Evolutionary conservation across 2,329 filamentous ascomycete species (phyloP).

Genomic region (Bimuria novae-zelandiae): DNA sequence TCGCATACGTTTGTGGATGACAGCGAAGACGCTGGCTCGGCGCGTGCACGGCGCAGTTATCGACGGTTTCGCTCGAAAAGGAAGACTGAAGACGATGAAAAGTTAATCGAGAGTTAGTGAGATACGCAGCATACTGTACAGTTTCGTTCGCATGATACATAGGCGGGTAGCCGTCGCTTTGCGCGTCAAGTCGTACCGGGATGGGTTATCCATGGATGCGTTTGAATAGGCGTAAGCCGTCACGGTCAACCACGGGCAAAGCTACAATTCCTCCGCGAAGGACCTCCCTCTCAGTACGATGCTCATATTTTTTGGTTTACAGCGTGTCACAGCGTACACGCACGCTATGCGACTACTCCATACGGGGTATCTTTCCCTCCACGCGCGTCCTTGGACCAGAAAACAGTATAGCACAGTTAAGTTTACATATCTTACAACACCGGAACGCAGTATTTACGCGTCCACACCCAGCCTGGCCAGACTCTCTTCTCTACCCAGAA

Average conservation of each 20-base stretch:
- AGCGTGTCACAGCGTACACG: no score
- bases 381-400: not conserved
- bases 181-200: no score
- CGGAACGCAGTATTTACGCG: not conserved
- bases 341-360: no score
- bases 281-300: no score
- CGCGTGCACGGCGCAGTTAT: not conserved
- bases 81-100: not conserved
- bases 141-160: no score
- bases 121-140: no score
- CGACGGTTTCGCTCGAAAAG: not conserved
- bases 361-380: not conserved
- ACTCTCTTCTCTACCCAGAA: slow-evolving; percentile 39
- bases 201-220: no score
- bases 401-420: not conserved
- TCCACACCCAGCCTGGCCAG: slow-evolving; percentile 34
- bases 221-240: no score
- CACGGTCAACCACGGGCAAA: no score
- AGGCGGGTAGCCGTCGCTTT: no score
- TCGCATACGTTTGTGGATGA: not conserved
- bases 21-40: not conserved
- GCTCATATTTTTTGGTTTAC: no score
- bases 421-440: not conserved
- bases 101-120: not conserved
- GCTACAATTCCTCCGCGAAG: no score